phyloP scores from a whole-genome alignment of 2,329 filamentous ascomycete species.

The Trichoderma koningii region DNA sequence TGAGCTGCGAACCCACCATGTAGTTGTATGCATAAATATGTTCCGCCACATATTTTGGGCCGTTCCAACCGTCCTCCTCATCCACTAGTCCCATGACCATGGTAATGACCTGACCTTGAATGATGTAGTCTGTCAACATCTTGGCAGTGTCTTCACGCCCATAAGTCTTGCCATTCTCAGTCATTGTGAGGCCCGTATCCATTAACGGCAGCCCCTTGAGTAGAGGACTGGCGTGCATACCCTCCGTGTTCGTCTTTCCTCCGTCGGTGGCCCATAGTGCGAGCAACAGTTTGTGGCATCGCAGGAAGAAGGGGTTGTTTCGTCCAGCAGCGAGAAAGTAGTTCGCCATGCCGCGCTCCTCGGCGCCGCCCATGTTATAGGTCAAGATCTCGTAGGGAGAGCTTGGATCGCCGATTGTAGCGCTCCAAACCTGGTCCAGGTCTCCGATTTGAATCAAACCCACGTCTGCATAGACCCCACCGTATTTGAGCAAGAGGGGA shows the following conservation, averaged over 20 bases:
- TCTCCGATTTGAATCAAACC: constrained; percentile 60
- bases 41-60: constrained; percentile 52
- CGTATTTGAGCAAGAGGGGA: constrained; percentile 58
- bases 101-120: constrained; percentile 56
- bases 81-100: constrained; percentile 56
- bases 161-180: constrained; percentile 36
- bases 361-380: constrained; percentile 45
- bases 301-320: constrained; percentile 50
- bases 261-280: constrained; percentile 50
- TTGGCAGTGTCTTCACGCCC: constrained; percentile 44
- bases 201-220: constrained; percentile 48
- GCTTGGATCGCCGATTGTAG: constrained; percentile 48
- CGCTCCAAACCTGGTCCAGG: constrained; percentile 54
- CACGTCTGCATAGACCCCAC: constrained; percentile 60
- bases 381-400: constrained; percentile 52
- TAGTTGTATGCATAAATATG: constrained; percentile 54
- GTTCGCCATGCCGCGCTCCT: constrained; percentile 47
- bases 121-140: constrained; percentile 58
- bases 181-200: constrained; percentile 31
- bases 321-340: constrained; percentile 49
- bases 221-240: constrained; percentile 52
- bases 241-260: constrained; percentile 52
- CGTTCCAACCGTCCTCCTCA: constrained; percentile 54
- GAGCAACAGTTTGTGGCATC: constrained; percentile 53
- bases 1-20: constrained; percentile 53